Evolutionary conservation across 1,284 basidiomycete species (phyloP).

Genomic region (Malassezia psittaci): DNA sequence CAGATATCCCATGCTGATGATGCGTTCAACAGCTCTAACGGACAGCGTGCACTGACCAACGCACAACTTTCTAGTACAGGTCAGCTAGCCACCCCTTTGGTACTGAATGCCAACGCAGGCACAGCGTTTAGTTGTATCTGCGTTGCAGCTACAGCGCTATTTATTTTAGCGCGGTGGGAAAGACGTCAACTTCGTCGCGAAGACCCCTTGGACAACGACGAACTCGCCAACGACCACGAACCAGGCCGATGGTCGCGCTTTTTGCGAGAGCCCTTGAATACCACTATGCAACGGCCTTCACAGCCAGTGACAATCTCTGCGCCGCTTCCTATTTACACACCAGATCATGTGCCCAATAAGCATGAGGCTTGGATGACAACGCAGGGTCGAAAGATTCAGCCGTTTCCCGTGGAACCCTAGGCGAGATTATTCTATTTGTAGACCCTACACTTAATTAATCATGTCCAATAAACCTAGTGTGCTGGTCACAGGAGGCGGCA

Average conservation of each 20-base stretch:
- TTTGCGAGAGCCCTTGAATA: neutral
- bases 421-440: neutral
- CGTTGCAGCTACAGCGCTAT: conserved; percentile 1
- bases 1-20: conserved; percentile 1
- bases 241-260: neutral
- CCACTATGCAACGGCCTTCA: neutral
- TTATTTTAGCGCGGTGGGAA: conserved; percentile 4
- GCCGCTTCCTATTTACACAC: neutral
- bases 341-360: neutral
- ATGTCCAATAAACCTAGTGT: conserved; percentile 8
- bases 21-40: conserved; percentile 8
- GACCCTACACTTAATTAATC: neutral
- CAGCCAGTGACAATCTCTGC: neutral
- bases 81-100: neutral
- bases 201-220: neutral
- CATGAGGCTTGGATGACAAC: neutral
- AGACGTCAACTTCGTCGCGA: conserved; percentile 8
- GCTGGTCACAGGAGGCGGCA: conserved; percentile 42
- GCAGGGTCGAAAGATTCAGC: neutral
- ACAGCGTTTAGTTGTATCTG: conserved; percentile 10
- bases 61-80: neutral
- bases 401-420: neutral
- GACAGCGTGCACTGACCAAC: neutral
- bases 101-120: conserved; percentile 1
- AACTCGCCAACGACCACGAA: neutral